Evolutionary conservation across 768 basidiomycete genomes (phyloP), one percentile per base, ranked within the genome.

Genomic region (Suillus alpinus): DNA sequence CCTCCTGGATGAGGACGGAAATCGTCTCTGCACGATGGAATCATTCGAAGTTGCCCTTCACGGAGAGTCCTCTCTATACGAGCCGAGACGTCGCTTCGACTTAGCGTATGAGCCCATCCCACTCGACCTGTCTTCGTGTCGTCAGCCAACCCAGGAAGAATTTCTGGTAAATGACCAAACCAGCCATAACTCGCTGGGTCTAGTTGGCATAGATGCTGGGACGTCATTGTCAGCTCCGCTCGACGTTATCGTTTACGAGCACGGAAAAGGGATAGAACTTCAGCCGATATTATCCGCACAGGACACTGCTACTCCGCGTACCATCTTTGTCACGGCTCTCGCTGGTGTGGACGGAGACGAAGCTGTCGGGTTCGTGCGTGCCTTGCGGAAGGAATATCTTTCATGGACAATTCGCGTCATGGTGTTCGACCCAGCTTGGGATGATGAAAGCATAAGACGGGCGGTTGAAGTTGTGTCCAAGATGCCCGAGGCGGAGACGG

Each of bases 331-430:
- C 31, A 44, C 64, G 18, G 68, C 74, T 3, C 51, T 66, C n/a
- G 59, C 67, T 23, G 75, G 72, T 6, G 41, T 63, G n/a, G 67
- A 74, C 59, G 74, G 74, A 7, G 69, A 68, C 34, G 69, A 71
- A 16, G 70, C 71, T 0, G 58, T 66, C 16, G 77, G 77, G 5
- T 66, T 78, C 31, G 62, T 69, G 12, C 58, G 73, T 32, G 66
- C 72, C 6, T 62, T 77, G 18, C 62, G 68, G 3, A 66, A 67
- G 41, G 77, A 78, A 59, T 75, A 69, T 56, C 64, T 63, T 9
- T 55, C 69, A 6, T 76, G 76, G 72, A 67, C 63, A 8, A 69
- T 75, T 46, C 66, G 66, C 31, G 56, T 72, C 20, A 71, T 68
- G n/a, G 65, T 72, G 40, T 76, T 75, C 62, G 66, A 68, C 16